Evolutionary conservation across 2,329 filamentous ascomycete species (phyloP), one percentile per base, ranked within the genome.

Genomic region (Colletotrichum spaethianum): DNA sequence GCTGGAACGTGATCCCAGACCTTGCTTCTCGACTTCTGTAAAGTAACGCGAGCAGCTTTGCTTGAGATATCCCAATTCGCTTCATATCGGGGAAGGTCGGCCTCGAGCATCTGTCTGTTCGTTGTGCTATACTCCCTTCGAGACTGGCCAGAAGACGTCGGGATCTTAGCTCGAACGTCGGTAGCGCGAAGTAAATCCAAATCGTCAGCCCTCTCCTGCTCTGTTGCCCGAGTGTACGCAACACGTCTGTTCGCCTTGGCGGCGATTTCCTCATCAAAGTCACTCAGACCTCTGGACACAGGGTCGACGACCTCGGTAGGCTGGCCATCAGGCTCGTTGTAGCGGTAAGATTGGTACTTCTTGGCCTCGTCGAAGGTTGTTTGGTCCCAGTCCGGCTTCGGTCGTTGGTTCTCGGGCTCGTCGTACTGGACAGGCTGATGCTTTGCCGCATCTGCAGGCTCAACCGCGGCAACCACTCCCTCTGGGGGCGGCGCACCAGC

Each of bases 221-320:
- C 74, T n/a, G 70, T 71, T 11, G 28, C 36, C n/a, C n/a, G 40
- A n/a, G 42, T 28, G n/a, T 62, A 62, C 18, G 64, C 36, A 6
- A 57, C 53, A 26, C 63, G 64, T 36, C 57, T 62, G 12, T 61
- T 72, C 52, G 79, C 75, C 73, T 83, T 84, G 4, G 80, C 81
- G 1, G 78, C 78, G 62, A 83, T 80, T 50, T 83, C 81, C 4
- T 76, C 73, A 66, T 86, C 84, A 74, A 82, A 84, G 18, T 82
- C 82, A 53, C 77, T 74, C 31, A 85, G 79, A 62, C 80, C 78
- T 61, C 80, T 79, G 42, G 80, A 75, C 20, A 82, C 78, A 20
- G 77, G 70, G 53, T 84, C 83, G 46, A 66, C 74, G 65, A 79
- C 74, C 31, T 76, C 72, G 40, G 75, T 57, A 8, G 77, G 74